Evolutionary conservation across 2,329 filamentous ascomycete species (phyloP).

Genomic region (Colletotrichum sp.): DNA sequence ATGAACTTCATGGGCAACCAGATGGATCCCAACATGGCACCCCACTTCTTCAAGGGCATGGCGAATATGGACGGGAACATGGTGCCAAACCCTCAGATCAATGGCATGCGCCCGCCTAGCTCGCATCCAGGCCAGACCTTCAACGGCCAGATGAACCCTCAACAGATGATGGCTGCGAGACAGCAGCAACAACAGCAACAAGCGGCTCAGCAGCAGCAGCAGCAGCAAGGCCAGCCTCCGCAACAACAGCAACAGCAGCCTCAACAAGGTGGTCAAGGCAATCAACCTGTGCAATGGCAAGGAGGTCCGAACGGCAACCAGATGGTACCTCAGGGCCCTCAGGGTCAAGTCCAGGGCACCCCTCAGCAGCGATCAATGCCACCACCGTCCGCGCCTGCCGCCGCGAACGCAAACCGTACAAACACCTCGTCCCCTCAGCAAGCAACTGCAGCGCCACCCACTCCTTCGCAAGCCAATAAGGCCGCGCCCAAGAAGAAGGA

Average conservation of each 20-base stretch:
- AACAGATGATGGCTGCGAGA: slow-evolving; percentile 62
- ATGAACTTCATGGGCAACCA: slow-evolving; percentile 69
- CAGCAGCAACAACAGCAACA: slow-evolving; percentile 39
- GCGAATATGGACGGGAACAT: slow-evolving; percentile 60
- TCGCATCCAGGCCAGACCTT: slow-evolving; percentile 67
- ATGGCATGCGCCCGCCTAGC: slow-evolving; percentile 72
- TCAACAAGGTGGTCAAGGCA: slow-evolving; percentile 37
- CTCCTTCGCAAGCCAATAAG: slow-evolving; percentile 76
- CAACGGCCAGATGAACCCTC: slow-evolving; percentile 63
- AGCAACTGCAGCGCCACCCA: slow-evolving; percentile 73
- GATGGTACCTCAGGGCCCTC: slow-evolving; percentile 50
- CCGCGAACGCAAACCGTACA: slow-evolving; percentile 56
- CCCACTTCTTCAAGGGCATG: slow-evolving; percentile 65
- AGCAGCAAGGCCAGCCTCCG: slow-evolving; percentile 60
- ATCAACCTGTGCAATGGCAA: slow-evolving; percentile 55
- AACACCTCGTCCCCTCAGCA: slow-evolving; percentile 68
- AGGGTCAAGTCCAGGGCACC: slow-evolving; percentile 66
- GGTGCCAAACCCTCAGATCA: slow-evolving; percentile 60
- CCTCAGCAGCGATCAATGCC: slow-evolving; percentile 77
- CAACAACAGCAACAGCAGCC: slow-evolving; percentile 40
- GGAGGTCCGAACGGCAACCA: slow-evolving; percentile 44
- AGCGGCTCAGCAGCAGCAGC: slow-evolving; percentile 63
- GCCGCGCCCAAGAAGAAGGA: slow-evolving; percentile 81
- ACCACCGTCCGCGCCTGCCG: slow-evolving; percentile 65
- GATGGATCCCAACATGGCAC: slow-evolving; percentile 66